Evolutionary conservation across 805 yeast genomes (phyloP), one percentile per base, ranked within the genome.

Genomic region (Lipomyces kockii): DNA sequence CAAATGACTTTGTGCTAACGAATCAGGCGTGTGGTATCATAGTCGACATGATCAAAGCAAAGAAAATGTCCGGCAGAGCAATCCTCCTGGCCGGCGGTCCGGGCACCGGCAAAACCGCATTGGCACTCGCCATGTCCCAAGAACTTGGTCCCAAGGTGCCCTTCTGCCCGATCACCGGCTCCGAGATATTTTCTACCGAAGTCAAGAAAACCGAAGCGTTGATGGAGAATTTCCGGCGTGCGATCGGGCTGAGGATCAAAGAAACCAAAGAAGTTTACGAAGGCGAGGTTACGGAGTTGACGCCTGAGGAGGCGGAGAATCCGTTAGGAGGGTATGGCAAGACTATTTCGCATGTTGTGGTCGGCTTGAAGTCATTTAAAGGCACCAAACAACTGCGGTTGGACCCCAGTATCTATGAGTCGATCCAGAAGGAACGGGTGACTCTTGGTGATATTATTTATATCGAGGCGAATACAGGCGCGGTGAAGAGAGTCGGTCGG

Each of bases 231-330:
- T 94, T 95, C 81, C 86, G 99, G 81, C 87, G 97, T 75, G 97
- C 98, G 51, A 95, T 95, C 78, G 98, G 99, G 2, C 85, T 95
- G 70, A 87, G 98, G 80, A 92, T 95, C 77, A 94, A 93, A 78
- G 99, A 95, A 80, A 92, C 97, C 29, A 95, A 95, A 77, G 99
- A 95, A 79, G 97, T 95, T 7, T 95, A 94, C 76, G 98, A 95
- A 79, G 99, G 99, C 71, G 99, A 95, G 79, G 97, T 95, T 61
- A 97, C 95, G 51, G 99, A 95, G 80, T 90, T 92, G 76, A 94
- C 96, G 32, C 97, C 97, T 2, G 97, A 92, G 80, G 97, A 91
- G 80, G 91, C 92, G 72, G 97, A 92, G 80, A 87, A 97, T 76
- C 89, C 96, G 34, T 86, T 95, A 64, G 90, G 97, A 8, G 99